Percentiles rank a stretch among this genome's conserved stretches.
These are phyloP conservation scores for Sporothrix brunneoviolacea DNA, from an alignment of 2,329 filamentous ascomycete species.

Conservation along the genomic window DNA sequence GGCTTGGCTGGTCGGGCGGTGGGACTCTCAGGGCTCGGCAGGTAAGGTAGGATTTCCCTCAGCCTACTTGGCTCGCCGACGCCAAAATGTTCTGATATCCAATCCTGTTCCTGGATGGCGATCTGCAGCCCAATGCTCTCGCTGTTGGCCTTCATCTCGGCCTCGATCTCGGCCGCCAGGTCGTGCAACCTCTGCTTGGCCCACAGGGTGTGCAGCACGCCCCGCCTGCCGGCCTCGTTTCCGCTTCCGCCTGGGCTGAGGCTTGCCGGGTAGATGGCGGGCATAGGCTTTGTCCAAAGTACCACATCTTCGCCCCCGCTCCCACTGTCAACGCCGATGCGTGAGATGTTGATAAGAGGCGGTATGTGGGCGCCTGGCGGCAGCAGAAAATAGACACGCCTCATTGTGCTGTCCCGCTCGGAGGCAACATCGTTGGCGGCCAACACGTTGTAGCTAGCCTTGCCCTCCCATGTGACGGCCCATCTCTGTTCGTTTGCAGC, in stretches of 20 bases:
- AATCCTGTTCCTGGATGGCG: constrained; percentile 74
- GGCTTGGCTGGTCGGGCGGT: constrained; percentile 41
- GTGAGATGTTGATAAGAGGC: constrained; percentile 59
- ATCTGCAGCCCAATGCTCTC: constrained; percentile 82
- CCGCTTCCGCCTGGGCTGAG: constrained; percentile 58
- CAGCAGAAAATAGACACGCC: constrained; percentile 70
- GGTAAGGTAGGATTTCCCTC: constrained; percentile 14
- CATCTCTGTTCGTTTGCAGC: constrained; percentile 37
- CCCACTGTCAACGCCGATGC: neutral
- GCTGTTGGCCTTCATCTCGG: constrained; percentile 64
- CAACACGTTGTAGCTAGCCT: constrained; percentile 66
- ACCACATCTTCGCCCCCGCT: constrained; percentile 32
- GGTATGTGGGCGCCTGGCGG: constrained; percentile 67
- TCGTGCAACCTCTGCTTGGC: constrained; percentile 73
- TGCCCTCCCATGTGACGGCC: constrained; percentile 80
- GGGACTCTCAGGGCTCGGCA: constrained; percentile 27
- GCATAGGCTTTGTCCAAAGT: constrained; percentile 67
- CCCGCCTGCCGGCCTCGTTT: constrained; percentile 63
- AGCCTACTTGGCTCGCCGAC: constrained; percentile 33
- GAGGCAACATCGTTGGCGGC: constrained; percentile 51
- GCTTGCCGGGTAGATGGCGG: constrained; percentile 76
- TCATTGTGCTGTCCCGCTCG: constrained; percentile 39
- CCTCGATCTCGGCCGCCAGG: constrained; percentile 68
- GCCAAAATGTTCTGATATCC: constrained; percentile 79
- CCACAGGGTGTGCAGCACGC: constrained; percentile 85